A percentile compares a stretch with the other conserved stretches of the same genome.
Evolutionary conservation across 2,329 filamentous ascomycete genomes (phyloP).

Genomic region (Sporothrix brunneoviolacea): DNA sequence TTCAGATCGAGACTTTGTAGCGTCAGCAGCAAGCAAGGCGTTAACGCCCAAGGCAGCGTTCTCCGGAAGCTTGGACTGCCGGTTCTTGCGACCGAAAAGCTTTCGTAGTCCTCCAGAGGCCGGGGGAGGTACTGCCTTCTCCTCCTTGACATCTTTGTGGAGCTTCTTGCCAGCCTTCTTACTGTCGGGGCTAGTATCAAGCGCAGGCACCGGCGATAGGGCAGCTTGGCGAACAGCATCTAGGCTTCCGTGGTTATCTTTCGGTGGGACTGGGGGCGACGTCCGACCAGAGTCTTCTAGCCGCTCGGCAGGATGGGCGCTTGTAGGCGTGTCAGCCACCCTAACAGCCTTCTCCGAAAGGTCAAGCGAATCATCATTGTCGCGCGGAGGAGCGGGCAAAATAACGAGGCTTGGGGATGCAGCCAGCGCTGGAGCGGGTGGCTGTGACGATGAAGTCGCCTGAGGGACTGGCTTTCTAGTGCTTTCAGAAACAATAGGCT

Average conservation of each 20-base stretch:
- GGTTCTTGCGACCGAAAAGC: slow-evolving; percentile 59
- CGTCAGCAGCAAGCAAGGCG: slow-evolving; percentile 40
- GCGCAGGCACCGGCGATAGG: slow-evolving; percentile 32
- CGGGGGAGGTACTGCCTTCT: slow-evolving; percentile 20
- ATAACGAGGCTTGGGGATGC: slow-evolving; percentile 1
- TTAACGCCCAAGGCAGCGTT: slow-evolving; percentile 46
- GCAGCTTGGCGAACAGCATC: slow-evolving; percentile 32
- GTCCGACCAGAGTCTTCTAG: background rate
- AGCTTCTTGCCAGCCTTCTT: slow-evolving; percentile 47
- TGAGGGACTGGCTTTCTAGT: slow-evolving; percentile 9
- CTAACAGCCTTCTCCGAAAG: slow-evolving; percentile 29
- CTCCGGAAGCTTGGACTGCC: slow-evolving; percentile 49
- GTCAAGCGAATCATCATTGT: slow-evolving; percentile 8
- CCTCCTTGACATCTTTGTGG: slow-evolving; percentile 42
- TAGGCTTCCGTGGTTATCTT: slow-evolving; percentile 28
- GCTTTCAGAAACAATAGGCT: background rate
- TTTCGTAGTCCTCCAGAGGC: slow-evolving; percentile 49
- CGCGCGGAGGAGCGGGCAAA: background rate
- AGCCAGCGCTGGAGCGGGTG: background rate
- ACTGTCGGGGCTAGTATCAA: slow-evolving; percentile 35
- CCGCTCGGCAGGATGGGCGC: slow-evolving; percentile 29
- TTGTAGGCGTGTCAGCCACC: slow-evolving; percentile 26
- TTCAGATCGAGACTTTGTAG: background rate
- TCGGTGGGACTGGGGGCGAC: slow-evolving; percentile 32
- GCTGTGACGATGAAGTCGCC: background rate